Conservation (phyloP, 2,329 filamentous ascomycete genomes). For the Furcasterigmium furcatum region DNA sequence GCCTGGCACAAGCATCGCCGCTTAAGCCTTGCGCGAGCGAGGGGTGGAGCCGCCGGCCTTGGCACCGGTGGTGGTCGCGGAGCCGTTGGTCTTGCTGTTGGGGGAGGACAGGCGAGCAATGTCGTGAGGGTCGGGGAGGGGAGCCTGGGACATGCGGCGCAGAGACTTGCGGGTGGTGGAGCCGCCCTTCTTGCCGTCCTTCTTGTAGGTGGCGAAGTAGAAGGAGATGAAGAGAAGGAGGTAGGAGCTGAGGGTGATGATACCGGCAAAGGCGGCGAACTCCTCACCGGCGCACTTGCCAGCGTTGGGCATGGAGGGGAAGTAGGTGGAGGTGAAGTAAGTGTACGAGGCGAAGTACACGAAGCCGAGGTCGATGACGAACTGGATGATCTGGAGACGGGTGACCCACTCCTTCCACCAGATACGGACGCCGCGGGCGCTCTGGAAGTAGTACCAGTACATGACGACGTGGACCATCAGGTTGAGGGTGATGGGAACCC, state of each 20-base stretch:
- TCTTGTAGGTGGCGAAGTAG: slow-evolving; percentile 96
- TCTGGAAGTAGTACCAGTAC: slow-evolving; percentile 99
- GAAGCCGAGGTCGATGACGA: slow-evolving; percentile 95
- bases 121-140: slow-evolving; percentile 78
- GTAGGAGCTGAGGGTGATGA: slow-evolving; percentile 90
- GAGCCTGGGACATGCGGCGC: slow-evolving; percentile 62
- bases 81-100: slow-evolving; percentile 50
- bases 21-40: slow-evolving; percentile 68
- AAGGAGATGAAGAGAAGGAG: slow-evolving; percentile 98
- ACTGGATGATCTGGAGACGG: slow-evolving; percentile 93
- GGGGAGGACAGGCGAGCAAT: slow-evolving; percentile 48
- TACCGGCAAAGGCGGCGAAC: slow-evolving; percentile 90
- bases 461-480: slow-evolving; percentile 94
- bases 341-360: slow-evolving; percentile 99
- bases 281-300: slow-evolving; percentile 93
- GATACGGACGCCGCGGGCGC: slow-evolving; percentile 88
- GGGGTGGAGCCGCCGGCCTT: slow-evolving; percentile 60
- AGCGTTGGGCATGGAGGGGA: slow-evolving; percentile 74
- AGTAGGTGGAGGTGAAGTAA: slow-evolving; percentile 94
- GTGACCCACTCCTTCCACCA: slow-evolving; percentile 99
- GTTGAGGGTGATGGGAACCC: slow-evolving; percentile 92
- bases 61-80: slow-evolving; percentile 49
- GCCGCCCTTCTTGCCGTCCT: slow-evolving; percentile 62
- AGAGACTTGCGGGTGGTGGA: slow-evolving; percentile 74
- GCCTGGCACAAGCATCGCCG: background rate